Evolutionary conservation across 805 yeast genomes (phyloP).

Genomic region (Nakazawaea anatomiae): DNA sequence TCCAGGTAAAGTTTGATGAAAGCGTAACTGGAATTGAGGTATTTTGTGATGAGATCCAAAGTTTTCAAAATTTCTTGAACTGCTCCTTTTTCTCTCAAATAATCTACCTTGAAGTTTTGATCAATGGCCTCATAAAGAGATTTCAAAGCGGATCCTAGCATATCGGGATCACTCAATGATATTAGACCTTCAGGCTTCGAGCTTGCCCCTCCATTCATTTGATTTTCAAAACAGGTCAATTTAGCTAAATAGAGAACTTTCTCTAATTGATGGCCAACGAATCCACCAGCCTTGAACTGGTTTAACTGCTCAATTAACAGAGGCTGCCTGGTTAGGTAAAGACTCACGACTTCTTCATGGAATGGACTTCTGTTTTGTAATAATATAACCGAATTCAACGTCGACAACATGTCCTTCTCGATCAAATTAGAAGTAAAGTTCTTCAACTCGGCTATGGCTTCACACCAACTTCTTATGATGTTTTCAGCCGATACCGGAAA

Average conservation of each 20-base stretch:
- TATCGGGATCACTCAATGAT: slow-evolving; percentile 5
- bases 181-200: background rate
- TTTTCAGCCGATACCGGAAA: background rate
- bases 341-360: slow-evolving; percentile 15
- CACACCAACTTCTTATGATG: background rate
- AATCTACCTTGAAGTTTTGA: slow-evolving; percentile 23
- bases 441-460: background rate
- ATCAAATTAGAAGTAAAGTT: slow-evolving; percentile 11
- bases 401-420: slow-evolving; percentile 8
- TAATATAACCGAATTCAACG: slow-evolving; percentile 12
- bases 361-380: slow-evolving; percentile 12
- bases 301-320: slow-evolving; percentile 18
- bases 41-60: background rate
- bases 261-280: background rate
- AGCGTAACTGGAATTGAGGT: slow-evolving; percentile 4
- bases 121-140: slow-evolving; percentile 25
- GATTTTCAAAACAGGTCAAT: background rate
- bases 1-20: slow-evolving; percentile 16
- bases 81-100: slow-evolving; percentile 16
- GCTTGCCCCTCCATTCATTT: background rate
- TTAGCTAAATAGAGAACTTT: background rate
- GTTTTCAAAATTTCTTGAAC: slow-evolving; percentile 16
- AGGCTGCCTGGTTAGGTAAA: slow-evolving; percentile 13
- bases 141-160: slow-evolving; percentile 16
- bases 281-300: background rate